These are phyloP conservation scores for Didymella arachidicola DNA, from an alignment of 2,329 filamentous ascomycete species.

Conservation along the genomic window DNA sequence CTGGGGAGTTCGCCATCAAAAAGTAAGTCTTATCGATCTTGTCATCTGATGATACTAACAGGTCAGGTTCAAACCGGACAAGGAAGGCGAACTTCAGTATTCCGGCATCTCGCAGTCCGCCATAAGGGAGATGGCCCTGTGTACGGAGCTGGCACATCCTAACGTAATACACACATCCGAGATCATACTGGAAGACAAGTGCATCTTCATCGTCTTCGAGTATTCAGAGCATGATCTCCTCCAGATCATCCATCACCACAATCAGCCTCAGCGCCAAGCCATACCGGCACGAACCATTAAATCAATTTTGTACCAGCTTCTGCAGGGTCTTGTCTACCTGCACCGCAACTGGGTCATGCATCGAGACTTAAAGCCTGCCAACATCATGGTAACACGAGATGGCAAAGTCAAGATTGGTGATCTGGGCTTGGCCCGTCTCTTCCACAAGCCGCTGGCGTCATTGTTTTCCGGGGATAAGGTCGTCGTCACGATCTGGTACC, in stretches of 20 bases:
- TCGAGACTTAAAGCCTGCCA: constrained; percentile 94
- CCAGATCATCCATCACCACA: constrained; percentile 98
- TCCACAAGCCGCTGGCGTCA: constrained; percentile 91
- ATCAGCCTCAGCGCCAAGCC: constrained; percentile 82
- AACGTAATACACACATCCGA: constrained; percentile 93
- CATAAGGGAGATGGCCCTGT: constrained; percentile 96
- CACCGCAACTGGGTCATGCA: constrained; percentile 98
- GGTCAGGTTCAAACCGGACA: constrained; percentile 86
- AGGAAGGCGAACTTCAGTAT: constrained; percentile 96
- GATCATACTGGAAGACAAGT: constrained; percentile 97
- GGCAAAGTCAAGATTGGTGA: constrained; percentile 96
- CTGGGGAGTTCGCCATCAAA: constrained; percentile 95
- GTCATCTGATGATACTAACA: constrained; percentile 26
- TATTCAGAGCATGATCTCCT: constrained; percentile 97
- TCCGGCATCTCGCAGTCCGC: constrained; percentile 98
- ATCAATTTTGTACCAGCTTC: constrained; percentile 92
- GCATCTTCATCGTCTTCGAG: constrained; percentile 99
- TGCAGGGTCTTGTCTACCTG: constrained; percentile 93
- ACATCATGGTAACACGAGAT: constrained; percentile 94
- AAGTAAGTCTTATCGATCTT: constrained; percentile 65
- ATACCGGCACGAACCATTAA: constrained; percentile 90
- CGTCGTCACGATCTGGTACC: constrained; percentile 99
- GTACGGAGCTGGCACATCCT: constrained; percentile 85
- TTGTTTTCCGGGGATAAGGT: constrained; percentile 96
- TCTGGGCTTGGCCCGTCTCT: constrained; percentile 87